Base-by-base conservation (phyloP, 306 rosid genomes). In the Lathyrus tuberosus region DNA sequence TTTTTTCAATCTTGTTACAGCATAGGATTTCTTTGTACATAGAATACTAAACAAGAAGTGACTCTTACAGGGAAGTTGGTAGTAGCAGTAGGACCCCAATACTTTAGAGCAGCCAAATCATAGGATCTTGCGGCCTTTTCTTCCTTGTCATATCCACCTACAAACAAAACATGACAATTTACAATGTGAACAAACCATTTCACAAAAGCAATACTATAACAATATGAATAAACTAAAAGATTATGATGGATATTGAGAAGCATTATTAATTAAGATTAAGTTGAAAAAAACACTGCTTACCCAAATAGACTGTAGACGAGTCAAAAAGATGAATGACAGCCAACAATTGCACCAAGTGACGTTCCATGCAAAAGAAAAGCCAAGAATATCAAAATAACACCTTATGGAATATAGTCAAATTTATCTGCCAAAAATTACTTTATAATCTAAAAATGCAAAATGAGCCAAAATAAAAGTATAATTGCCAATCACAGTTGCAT, bases 131-230 rank as follows among this genome's bases (percentile, higher is more conserved):
- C 97, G 1, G 99, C 99, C 80, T 91, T 95, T 8, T 95, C 99
- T 81, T 95, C 99, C 78, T 91, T 91, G 82, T 95, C 99, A 84
- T 95, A 95, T 53, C 97, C 99, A 82, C 99, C 99, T 95, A 78
- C 48, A 28, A 16, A 78, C 48, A 28, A 16, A 13, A 58, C 64
- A 74, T n/a, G 10, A 82, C 53, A 59, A 62, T 22, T 16, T 4
- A 61, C 40, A 10, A 57, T 4, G 67, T 66, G 37, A 74, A 43
- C 60, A 59, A 65, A 47, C 5, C 65, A 47, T 64, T 43, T 48
- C 60, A 22, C 18, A 4, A 26, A 30, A 8, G 63, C 58, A 69
- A 26, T 18, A 14, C 10, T 18, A 11, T 17, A n/a, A n/a, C n/a
- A n/a, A n/a, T n/a, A n/a, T n/a, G n/a, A n/a, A n/a, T n/a, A 11